phyloP scores from a whole-genome alignment of 1,284 basidiomycete species.

The Coniophora puteana region DNA sequence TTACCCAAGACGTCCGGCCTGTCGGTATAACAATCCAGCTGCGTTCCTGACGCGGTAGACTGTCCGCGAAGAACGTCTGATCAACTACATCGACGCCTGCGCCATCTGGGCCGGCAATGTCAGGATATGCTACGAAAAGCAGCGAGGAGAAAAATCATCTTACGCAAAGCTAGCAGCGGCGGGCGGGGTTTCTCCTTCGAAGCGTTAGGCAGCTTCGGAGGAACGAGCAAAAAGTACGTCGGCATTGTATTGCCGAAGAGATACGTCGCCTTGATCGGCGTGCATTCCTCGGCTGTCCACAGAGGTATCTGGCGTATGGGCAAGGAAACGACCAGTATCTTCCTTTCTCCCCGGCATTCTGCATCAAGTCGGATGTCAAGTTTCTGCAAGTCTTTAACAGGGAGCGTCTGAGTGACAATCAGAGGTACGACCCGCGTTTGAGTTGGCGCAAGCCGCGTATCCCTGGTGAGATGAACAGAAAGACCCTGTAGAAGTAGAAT shows the following conservation, averaged over 20 bases:
- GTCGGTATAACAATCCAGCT: conserved; percentile 74
- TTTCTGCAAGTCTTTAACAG: not conserved
- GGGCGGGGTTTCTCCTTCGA: conserved; percentile 10
- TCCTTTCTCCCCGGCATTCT: not conserved
- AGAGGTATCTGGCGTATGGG: conserved; percentile 38
- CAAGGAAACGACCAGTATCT: conserved; percentile 27
- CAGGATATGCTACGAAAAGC: not conserved
- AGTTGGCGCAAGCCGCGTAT: conserved; percentile 47
- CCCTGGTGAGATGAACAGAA: conserved; percentile 31
- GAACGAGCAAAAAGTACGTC: conserved; percentile 51
- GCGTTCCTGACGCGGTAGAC: conserved; percentile 50
- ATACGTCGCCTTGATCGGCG: conserved; percentile 52
- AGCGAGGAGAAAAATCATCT: conserved; percentile 20
- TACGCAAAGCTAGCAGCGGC: conserved; percentile 72
- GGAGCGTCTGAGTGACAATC: conserved; percentile 23
- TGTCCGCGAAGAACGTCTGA: conserved; percentile 53
- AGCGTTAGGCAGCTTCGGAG: conserved; percentile 37
- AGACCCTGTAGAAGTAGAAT: conserved; percentile 29
- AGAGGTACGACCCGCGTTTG: conserved; percentile 60
- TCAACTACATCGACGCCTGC: conserved; percentile 70
- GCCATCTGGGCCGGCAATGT: conserved; percentile 49
- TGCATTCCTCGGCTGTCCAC: conserved; percentile 32
- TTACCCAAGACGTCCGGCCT: conserved; percentile 74
- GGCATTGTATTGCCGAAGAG: conserved; percentile 53
- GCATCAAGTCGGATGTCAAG: conserved; percentile 8